These are phyloP conservation scores for Niebla homalea DNA, from an alignment of 495 filamentous ascomycete genomes.

Conservation along the genomic window DNA sequence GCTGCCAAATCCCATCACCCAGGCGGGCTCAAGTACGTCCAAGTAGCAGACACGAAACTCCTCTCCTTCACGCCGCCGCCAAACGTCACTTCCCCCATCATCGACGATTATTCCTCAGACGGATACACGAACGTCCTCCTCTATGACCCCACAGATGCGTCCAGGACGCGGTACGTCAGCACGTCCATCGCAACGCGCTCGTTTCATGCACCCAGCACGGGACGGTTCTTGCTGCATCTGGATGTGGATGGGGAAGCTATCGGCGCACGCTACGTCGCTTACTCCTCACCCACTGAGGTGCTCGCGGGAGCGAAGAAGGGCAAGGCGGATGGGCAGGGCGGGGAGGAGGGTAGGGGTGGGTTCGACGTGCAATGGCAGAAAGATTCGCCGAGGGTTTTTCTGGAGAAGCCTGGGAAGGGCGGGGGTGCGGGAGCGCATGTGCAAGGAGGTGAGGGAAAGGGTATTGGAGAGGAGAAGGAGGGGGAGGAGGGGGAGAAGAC, in stretches of 20 bases:
- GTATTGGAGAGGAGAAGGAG: neutral
- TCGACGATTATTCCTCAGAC: neutral
- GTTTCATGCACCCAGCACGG: conserved; percentile 5
- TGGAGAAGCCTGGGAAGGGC: conserved; percentile 2
- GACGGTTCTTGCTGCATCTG: conserved; percentile 3
- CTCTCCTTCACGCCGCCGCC: conserved; percentile 3
- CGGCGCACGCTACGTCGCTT: neutral
- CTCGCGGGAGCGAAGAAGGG: neutral
- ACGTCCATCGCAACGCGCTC: neutral
- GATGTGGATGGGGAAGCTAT: neutral
- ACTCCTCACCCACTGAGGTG: neutral
- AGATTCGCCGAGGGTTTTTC: neutral
- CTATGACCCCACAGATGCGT: neutral
- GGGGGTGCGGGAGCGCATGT: neutral
- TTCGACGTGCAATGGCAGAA: conserved; percentile 1
- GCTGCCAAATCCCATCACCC: neutral
- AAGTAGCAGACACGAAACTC: conserved; percentile 17
- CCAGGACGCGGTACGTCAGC: neutral
- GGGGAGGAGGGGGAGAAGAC: conserved; percentile 13
- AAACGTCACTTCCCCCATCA: neutral
- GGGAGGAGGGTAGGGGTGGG: no score
- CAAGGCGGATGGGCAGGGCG: neutral
- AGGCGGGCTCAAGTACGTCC: no score
- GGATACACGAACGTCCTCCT: neutral
- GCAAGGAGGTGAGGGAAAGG: neutral